These are phyloP conservation scores for Pythium monospermum DNA, from an alignment of 352 stramenopile species.

Conservation along the genomic window DNA sequence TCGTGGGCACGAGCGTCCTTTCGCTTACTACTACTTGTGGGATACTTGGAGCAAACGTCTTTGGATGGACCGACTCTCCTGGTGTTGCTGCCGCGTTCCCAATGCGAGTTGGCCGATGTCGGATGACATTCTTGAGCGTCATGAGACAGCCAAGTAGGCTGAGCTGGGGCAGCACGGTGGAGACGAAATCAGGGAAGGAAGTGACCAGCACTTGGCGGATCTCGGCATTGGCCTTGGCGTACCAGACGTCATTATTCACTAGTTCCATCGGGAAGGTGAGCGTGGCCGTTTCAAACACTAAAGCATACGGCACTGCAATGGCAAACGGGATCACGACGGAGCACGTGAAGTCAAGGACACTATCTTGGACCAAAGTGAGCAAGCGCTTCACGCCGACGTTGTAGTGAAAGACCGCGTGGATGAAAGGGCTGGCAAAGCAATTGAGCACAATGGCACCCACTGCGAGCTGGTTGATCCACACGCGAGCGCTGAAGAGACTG, in stretches of 20 bases:
- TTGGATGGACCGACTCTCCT: no score
- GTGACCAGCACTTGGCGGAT: slow-evolving; percentile 21
- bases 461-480: slow-evolving; percentile 18
- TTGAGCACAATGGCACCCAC: slow-evolving; percentile 8
- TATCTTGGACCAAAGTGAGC: slow-evolving; percentile 5
- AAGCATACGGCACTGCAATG: slow-evolving; percentile 18
- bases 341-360: slow-evolving; percentile 13
- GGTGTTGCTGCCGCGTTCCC: no score
- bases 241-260: slow-evolving; percentile 22
- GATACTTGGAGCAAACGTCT: no score
- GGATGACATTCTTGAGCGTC: no score
- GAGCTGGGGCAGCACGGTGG: no score
- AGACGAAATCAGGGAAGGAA: slow-evolving; percentile 17
- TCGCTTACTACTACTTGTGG: no score
- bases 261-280: slow-evolving; percentile 15
- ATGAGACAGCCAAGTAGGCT: no score
- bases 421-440: slow-evolving; percentile 14
- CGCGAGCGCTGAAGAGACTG: slow-evolving; percentile 1
- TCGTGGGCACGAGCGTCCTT: no score
- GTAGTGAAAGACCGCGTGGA: slow-evolving; percentile 1
- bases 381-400: slow-evolving; percentile 4
- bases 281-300: slow-evolving; percentile 1
- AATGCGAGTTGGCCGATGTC: no score
- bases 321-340: slow-evolving; percentile 12
- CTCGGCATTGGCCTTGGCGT: slow-evolving; percentile 16